phyloP scores from a whole-genome alignment of 2,329 filamentous ascomycete genomes.

The Periconia sp. region DNA sequence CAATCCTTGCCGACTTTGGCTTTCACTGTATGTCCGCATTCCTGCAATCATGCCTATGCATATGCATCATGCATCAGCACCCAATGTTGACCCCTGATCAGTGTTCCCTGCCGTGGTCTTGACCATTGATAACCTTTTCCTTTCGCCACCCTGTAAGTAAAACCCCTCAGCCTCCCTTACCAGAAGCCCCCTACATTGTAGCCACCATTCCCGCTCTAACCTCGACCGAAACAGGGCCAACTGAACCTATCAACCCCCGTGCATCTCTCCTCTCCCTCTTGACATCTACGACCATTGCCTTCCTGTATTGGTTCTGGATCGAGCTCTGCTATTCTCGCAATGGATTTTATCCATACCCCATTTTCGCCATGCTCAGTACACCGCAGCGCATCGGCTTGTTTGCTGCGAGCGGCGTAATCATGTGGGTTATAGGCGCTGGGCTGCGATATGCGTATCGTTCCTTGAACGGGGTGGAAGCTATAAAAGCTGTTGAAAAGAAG shows the following conservation, averaged over 20 bases:
- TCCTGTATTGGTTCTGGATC: slow-evolving; percentile 76
- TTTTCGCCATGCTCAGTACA: slow-evolving; percentile 71
- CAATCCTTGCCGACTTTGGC: slow-evolving; percentile 52
- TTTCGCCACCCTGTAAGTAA: slow-evolving; percentile 66
- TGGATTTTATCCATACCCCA: slow-evolving; percentile 80
- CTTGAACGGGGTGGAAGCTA: slow-evolving; percentile 58
- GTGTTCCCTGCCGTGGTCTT: slow-evolving; percentile 63
- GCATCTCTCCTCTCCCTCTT: slow-evolving; percentile 60
- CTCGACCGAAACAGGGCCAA: slow-evolving; percentile 30
- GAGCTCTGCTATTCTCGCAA: slow-evolving; percentile 71
- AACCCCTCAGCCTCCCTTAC: neutral
- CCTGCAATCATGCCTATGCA: too few relatives aligned
- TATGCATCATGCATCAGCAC: too few relatives aligned
- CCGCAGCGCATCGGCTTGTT: slow-evolving; percentile 70
- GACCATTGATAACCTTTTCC: slow-evolving; percentile 64
- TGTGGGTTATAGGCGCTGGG: slow-evolving; percentile 68
- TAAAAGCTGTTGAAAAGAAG: slow-evolving; percentile 17
- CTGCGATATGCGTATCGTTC: slow-evolving; percentile 71
- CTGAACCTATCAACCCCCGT: slow-evolving; percentile 51
- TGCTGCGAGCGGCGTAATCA: slow-evolving; percentile 66
- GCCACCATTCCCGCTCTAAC: neutral
- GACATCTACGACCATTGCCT: slow-evolving; percentile 61
- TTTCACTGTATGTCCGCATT: slow-evolving; percentile 22
- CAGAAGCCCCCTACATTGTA: neutral
- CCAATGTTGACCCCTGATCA: slow-evolving; percentile 27